These are phyloP conservation scores for Acephala macrosclerotiorum DNA, from an alignment of 2,329 filamentous ascomycete species.

Conservation along the genomic window DNA sequence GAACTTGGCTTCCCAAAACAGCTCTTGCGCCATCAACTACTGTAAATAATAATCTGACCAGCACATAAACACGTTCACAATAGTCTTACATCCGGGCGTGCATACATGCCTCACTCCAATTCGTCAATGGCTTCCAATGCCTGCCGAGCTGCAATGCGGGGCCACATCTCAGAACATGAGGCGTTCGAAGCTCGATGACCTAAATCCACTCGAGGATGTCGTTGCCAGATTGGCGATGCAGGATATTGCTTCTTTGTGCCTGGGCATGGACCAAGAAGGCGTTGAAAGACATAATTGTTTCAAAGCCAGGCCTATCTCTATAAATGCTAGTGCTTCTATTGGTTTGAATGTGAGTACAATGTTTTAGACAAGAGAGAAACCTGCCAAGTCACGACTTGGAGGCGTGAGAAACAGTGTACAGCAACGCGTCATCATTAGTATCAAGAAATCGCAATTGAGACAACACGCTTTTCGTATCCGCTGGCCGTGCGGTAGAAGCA, in stretches of 20 bases:
- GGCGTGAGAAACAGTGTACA: background rate
- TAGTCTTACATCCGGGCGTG: background rate
- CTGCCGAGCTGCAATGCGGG: conserved; percentile 9
- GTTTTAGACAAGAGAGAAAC: background rate
- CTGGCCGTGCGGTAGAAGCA: conserved; percentile 1
- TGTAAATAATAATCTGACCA: background rate
- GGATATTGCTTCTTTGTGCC: background rate
- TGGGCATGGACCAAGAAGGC: background rate
- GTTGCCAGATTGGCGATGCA: conserved; percentile 5
- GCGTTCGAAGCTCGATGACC: background rate
- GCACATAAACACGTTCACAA: background rate
- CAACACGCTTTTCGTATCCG: conserved; percentile 2
- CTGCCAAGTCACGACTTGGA: background rate
- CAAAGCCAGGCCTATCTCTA: background rate
- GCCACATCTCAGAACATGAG: conserved; percentile 2
- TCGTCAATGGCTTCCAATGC: background rate
- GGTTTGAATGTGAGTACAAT: background rate
- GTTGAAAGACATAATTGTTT: conserved; percentile 7
- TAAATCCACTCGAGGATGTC: background rate
- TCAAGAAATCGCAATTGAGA: background rate
- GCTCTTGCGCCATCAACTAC: conserved; percentile 4
- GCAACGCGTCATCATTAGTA: background rate
- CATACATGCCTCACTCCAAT: background rate
- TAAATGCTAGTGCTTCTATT: background rate
- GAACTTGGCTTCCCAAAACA: conserved; percentile 3